Evolutionary conservation across 306 rosid species (phyloP), one percentile per base, ranked within the genome.

Genomic region (Echinosophora koreensis): DNA sequence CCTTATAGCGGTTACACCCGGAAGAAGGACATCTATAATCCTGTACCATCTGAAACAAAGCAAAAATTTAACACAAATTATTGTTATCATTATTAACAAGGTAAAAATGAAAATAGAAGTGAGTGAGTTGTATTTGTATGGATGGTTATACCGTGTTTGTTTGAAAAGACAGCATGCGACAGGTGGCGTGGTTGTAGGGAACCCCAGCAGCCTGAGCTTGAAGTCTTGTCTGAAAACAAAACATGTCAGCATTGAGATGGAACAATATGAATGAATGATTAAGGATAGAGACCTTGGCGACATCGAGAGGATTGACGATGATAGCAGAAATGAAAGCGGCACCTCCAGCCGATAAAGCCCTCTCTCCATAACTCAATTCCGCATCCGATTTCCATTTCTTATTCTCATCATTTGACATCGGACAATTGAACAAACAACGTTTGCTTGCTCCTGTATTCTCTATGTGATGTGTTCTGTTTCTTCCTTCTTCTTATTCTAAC

Each of bases 301-400:
- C 87, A 69, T 95, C 99, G 30, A 95, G 93, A 27, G 99, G 97
- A 79, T 95, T 95, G 38, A 92, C 91, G 66, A 95, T 77, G 67
- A 95, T 52, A 35, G 99, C 96, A 13, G 99, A 95, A 38, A 95
- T 9, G 49, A 91, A 59, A 47, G 99, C 93, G 56, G 99, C 97
- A 34, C 96, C 97, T 12, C 92, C 90, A 13, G 91, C 97, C 50
- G 99, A 86, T 5, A 92, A 50, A 73, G 89, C 84, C 49, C 97
- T 87, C 82, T 88, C 91, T 16, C 83, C 82, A 44, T 89, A 71
- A 15, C 87, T 77, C 89, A 95, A 73, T 51, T 89, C 49, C 22
- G 22, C 22, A 22, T 22, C 22, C 22, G 22, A 22, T 22, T 22
- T 22, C 22, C 22, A 22, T 22, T 22, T 22, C 22, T 22, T 22